A percentile compares a stretch with the other conserved stretches of the same genome.
These are phyloP conservation scores for Calonectria henricotiae DNA, from an alignment of 2,329 filamentous ascomycete genomes.

Conservation along the genomic window DNA sequence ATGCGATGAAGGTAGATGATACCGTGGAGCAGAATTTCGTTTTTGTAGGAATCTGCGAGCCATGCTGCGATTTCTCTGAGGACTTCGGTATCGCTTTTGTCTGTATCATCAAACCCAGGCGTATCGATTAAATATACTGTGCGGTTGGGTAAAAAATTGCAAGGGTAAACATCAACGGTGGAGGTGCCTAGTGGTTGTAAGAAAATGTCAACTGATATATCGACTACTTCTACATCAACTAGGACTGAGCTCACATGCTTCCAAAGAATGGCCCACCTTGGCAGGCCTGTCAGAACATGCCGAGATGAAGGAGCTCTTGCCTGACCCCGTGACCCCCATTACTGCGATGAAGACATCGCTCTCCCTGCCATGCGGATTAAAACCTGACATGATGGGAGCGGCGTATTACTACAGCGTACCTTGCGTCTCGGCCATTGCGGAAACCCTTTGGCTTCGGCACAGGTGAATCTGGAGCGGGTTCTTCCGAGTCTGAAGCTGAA, in stretches of 20 bases:
- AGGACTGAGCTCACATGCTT: slow-evolving; percentile 16
- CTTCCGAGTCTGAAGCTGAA: slow-evolving; percentile 10
- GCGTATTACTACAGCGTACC: background rate
- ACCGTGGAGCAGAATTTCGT: slow-evolving; percentile 34
- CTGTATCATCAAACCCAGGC: slow-evolving; percentile 63
- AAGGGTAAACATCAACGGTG: slow-evolving; percentile 28
- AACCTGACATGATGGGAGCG: background rate
- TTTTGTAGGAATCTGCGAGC: slow-evolving; percentile 51
- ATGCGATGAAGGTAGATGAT: slow-evolving; percentile 44
- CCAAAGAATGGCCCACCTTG: slow-evolving; percentile 12
- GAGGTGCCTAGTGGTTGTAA: slow-evolving; percentile 30
- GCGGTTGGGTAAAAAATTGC: background rate
- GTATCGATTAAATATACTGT: slow-evolving; percentile 60
- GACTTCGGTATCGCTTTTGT: slow-evolving; percentile 60
- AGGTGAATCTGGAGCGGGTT: background rate
- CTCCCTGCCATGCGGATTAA: slow-evolving; percentile 5
- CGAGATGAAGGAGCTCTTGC: slow-evolving; percentile 39
- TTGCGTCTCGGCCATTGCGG: slow-evolving; percentile 23
- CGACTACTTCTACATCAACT: no score
- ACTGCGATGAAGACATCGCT: slow-evolving; percentile 36
- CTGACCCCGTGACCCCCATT: slow-evolving; percentile 38
- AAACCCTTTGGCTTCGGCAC: slow-evolving; percentile 19
- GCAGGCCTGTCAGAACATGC: background rate
- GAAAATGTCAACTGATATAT: no score
- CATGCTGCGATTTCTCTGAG: slow-evolving; percentile 58